Evolutionary conservation across 1,284 basidiomycete genomes (phyloP).

Genomic region (Clitocybe nebularis): DNA sequence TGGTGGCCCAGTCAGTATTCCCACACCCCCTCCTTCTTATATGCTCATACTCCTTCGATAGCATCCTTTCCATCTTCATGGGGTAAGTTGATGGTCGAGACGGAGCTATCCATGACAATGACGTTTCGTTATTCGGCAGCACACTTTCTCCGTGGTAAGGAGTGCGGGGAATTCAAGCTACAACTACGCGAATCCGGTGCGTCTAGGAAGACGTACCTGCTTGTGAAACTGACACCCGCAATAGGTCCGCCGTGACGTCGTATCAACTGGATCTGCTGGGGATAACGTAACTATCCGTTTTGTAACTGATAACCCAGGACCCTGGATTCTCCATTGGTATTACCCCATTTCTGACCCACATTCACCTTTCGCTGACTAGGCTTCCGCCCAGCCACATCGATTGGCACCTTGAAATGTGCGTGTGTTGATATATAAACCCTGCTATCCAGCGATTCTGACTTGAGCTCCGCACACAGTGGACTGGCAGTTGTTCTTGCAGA

Average conservation of each 20-base stretch:
- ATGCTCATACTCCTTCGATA: conserved; percentile 4
- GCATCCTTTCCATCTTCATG: conserved; percentile 43
- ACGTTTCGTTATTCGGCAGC: conserved; percentile 24
- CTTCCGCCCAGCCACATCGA: conserved; percentile 30
- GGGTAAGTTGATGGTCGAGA: conserved; percentile 32
- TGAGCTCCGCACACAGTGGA: too few relatives aligned
- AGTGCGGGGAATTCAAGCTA: conserved; percentile 30
- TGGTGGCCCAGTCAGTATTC: conserved; percentile 26
- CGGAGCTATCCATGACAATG: too few relatives aligned
- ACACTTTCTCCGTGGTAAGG: conserved; percentile 38
- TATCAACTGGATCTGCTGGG: conserved; percentile 1
- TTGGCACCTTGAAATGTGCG: conserved; percentile 33
- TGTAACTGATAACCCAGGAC: conserved; percentile 3
- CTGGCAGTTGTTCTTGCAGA: not conserved
- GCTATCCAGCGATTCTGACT: too few relatives aligned
- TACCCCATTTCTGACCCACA: not conserved
- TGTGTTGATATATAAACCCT: not conserved
- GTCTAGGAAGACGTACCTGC: conserved; percentile 7
- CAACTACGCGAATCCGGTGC: conserved; percentile 38
- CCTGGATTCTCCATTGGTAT: conserved; percentile 12
- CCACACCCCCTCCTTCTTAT: not conserved
- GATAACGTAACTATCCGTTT: conserved; percentile 7
- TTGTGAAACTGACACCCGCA: not conserved
- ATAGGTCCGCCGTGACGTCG: conserved; percentile 26
- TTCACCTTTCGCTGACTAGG: not conserved